A percentile compares a stretch with the other conserved stretches of the same genome.
Evolutionary conservation across 1,284 basidiomycete genomes (phyloP).

Genomic region (Vanrija sp.): DNA sequence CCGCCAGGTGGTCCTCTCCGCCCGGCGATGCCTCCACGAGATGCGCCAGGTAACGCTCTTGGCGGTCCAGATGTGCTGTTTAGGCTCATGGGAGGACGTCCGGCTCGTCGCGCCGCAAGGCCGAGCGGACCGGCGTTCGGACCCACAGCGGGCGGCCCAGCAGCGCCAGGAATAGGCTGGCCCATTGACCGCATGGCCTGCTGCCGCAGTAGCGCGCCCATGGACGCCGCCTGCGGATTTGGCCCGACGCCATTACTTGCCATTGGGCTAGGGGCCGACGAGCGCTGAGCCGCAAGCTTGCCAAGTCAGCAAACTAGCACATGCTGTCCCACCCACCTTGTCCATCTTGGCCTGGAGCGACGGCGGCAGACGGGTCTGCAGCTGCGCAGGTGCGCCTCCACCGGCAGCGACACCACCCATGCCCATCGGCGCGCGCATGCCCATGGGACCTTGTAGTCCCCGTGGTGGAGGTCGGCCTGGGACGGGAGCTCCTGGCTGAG

Average conservation of each 20-base stretch:
- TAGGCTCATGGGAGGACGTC: constrained; percentile 32
- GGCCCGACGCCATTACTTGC: constrained; percentile 12
- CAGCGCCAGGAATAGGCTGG: background rate
- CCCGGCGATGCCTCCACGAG: constrained; percentile 29
- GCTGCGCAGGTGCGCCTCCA: constrained; percentile 29
- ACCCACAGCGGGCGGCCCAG: constrained; percentile 19
- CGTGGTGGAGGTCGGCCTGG: background rate
- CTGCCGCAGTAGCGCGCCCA: constrained; percentile 40
- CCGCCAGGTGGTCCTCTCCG: constrained; percentile 44
- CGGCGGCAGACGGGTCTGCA: constrained; percentile 61
- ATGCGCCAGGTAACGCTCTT: too few species aligned
- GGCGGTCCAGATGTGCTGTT: too few species aligned
- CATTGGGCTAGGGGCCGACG: constrained; percentile 8
- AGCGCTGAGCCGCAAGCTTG: constrained; percentile 16
- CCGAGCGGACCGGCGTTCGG: constrained; percentile 42
- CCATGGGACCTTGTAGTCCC: background rate
- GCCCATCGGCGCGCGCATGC: constrained; percentile 33
- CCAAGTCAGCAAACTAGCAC: background rate
- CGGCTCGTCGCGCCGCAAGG: constrained; percentile 41
- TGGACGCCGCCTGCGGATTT: constrained; percentile 37
- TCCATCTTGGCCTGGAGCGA: constrained; percentile 89
- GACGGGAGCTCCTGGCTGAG: background rate
- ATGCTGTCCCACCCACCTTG: constrained; percentile 44
- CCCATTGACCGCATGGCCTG: constrained; percentile 27
- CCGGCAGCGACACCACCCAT: constrained; percentile 31